Conservation (phyloP, 1,284 basidiomycete species). For the Ceratorhiza oryzae-sativae region DNA sequence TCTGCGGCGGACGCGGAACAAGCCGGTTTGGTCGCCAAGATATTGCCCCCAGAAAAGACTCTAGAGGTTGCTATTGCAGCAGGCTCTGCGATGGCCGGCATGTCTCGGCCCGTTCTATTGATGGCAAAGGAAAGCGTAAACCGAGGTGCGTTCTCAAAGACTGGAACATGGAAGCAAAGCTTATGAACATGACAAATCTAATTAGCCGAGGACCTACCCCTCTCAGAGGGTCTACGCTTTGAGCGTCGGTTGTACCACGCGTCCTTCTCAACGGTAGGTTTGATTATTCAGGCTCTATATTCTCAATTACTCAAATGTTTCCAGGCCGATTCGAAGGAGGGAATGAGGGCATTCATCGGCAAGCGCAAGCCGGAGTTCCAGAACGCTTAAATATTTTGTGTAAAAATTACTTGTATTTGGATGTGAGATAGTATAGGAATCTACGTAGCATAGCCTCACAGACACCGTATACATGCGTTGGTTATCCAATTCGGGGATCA, state of each 20-base stretch:
- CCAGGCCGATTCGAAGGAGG: conserved; percentile 40
- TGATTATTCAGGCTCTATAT: background rate
- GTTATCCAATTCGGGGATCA: background rate
- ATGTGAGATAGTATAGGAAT: background rate
- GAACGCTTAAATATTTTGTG: background rate
- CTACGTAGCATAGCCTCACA: background rate
- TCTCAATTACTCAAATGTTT: background rate
- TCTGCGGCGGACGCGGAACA: conserved; percentile 39
- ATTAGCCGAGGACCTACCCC: conserved; percentile 29
- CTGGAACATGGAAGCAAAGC: background rate
- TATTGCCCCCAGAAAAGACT: conserved; percentile 33
- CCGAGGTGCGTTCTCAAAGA: conserved; percentile 23
- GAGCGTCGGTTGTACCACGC: conserved; percentile 40
- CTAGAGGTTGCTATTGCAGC: conserved; percentile 39
- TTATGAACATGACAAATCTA: background rate
- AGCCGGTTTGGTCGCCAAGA: conserved; percentile 38
- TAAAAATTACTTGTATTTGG: background rate
- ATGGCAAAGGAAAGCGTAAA: conserved; percentile 43
- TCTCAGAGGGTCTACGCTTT: conserved; percentile 34
- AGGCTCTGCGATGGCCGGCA: conserved; percentile 34
- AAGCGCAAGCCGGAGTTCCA: conserved; percentile 37
- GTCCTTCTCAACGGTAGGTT: conserved; percentile 31
- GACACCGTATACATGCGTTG: background rate
- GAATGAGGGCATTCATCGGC: conserved; percentile 40
- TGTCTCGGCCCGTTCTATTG: conserved; percentile 39